These are phyloP conservation scores for Hericium rajendrae DNA, from an alignment of 768 basidiomycete species.

Conservation along the genomic window DNA sequence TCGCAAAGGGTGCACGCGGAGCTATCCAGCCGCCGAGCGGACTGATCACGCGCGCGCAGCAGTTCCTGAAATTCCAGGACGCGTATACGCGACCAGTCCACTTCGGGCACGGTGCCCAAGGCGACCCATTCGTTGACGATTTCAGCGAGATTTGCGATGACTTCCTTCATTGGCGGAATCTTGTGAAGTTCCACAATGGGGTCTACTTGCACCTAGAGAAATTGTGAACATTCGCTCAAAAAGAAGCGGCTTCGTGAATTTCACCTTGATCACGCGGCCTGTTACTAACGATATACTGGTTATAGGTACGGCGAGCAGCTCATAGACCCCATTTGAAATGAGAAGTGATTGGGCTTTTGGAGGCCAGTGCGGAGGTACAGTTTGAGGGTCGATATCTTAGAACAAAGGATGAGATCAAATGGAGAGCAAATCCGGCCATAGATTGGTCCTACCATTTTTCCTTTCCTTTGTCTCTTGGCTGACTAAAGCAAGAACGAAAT, in stretches of 20 bases:
- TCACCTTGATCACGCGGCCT: conserved; percentile 60
- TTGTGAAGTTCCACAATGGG: conserved; percentile 57
- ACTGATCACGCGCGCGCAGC: conserved; percentile 46
- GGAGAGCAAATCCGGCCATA: not conserved
- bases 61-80: conserved; percentile 89
- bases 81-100: conserved; percentile 77
- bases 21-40: conserved; percentile 33
- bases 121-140: conserved; percentile 50
- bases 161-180: conserved; percentile 53
- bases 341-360: conserved; percentile 38
- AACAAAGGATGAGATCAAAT: not conserved
- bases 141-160: conserved; percentile 37
- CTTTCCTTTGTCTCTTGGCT: conserved; percentile 48
- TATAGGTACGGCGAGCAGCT: conserved; percentile 54
- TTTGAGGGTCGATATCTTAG: conserved; percentile 47
- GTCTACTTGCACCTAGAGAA: conserved; percentile 57
- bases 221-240: not conserved
- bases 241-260: not conserved
- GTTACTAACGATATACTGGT: conserved; percentile 74
- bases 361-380: conserved; percentile 74
- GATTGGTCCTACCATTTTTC: conserved; percentile 44
- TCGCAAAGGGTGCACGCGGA: conserved; percentile 49
- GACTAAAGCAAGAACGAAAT: conserved; percentile 66
- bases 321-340: conserved; percentile 50
- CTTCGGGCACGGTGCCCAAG: conserved; percentile 49